Percentiles rank a stretch among this genome's conserved stretches.
Conservation (phyloP, 805 yeast species). For the Saccharomycopsis selenospora region DNA sequence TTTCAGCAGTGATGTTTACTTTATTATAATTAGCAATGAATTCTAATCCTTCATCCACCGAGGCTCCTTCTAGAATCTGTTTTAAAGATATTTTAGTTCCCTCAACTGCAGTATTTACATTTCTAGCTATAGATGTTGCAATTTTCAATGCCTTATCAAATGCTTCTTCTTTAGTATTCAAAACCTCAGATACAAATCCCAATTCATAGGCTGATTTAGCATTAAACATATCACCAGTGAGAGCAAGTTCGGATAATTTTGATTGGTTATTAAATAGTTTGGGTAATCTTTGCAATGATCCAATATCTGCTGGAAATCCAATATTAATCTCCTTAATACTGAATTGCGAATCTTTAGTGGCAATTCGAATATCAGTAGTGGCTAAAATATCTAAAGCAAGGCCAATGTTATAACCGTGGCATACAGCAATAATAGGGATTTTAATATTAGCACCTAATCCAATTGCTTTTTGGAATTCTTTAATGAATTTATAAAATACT, state of each 20-base stretch:
- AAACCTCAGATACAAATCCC: conserved; percentile 49
- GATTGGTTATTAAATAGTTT: conserved; percentile 46
- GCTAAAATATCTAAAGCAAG: conserved; percentile 62
- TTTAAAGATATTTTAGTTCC: conserved; percentile 10
- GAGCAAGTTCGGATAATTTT: conserved; percentile 50
- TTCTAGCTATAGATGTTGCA: conserved; percentile 30
- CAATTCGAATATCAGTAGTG: conserved; percentile 51
- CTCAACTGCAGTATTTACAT: conserved; percentile 2
- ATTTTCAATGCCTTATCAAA: conserved; percentile 40
- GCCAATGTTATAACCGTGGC: conserved; percentile 61
- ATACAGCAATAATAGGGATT: conserved; percentile 59
- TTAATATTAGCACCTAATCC: conserved; percentile 39
- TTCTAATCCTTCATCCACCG: conserved; percentile 14
- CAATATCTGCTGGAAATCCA: conserved; percentile 76
- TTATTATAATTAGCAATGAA: conserved; percentile 11
- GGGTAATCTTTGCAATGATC: conserved; percentile 64
- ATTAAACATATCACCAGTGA: conserved; percentile 52
- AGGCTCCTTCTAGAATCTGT: conserved; percentile 8
- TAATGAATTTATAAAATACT: conserved; percentile 33
- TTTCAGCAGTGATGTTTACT: background rate
- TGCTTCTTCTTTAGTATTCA: conserved; percentile 42
- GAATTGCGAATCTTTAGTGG: conserved; percentile 43
- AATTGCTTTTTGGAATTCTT: conserved; percentile 53
- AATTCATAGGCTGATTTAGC: conserved; percentile 47
- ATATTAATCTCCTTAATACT: conserved; percentile 64